These are phyloP conservation scores for Agapanthus africanus DNA, from an alignment of 106 monocot genomes.

Conservation along the genomic window DNA sequence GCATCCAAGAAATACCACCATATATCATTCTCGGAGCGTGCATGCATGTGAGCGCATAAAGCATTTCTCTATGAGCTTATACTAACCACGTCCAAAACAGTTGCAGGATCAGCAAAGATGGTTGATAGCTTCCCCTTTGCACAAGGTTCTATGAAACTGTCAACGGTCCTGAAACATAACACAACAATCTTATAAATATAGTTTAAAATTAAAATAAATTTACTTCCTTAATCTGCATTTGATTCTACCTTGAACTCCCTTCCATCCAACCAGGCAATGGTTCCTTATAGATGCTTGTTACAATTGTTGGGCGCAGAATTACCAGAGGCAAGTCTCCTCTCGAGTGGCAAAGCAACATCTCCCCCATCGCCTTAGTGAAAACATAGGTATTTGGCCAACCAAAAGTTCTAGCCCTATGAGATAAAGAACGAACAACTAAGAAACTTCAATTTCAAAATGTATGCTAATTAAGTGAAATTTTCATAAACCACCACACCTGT, in stretches of 20 bases:
- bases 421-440: not conserved
- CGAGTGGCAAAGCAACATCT: conserved; percentile 32
- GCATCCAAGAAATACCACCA: too few relatives aligned
- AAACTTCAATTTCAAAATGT: not conserved
- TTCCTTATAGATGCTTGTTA: conserved; percentile 34
- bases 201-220: not conserved
- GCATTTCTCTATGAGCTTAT: too few relatives aligned
- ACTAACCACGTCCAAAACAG: too few relatives aligned
- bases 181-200: too few relatives aligned
- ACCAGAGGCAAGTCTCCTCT: conserved; percentile 31
- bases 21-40: too few relatives aligned
- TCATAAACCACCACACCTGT: not conserved
- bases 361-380: conserved; percentile 45
- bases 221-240: not conserved
- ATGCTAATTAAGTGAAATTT: not conserved
- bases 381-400: conserved; percentile 55
- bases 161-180: conserved; percentile 17
- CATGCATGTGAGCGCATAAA: too few relatives aligned
- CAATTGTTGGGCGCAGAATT: conserved; percentile 34
- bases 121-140: conserved; percentile 30
- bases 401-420: conserved; percentile 24
- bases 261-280: conserved; percentile 33
- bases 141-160: conserved; percentile 37
- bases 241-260: conserved; percentile 20
- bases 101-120: conserved; percentile 27